phyloP scores from a whole-genome alignment of 2,329 filamentous ascomycete genomes.

The Colletotrichum echinochloae region DNA sequence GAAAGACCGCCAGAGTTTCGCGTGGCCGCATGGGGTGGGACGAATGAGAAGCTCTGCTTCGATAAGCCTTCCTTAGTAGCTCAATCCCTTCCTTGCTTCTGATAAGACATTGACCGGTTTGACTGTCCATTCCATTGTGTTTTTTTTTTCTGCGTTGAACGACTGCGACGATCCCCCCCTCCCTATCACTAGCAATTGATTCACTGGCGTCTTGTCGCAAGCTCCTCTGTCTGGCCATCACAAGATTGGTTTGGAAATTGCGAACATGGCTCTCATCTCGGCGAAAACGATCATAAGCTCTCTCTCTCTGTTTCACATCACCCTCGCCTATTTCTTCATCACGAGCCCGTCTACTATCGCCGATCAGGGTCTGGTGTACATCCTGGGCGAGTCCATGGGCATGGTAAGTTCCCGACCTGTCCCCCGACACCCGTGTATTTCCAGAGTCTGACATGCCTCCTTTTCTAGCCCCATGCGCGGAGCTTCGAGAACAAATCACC shows the following conservation, averaged over 20 bases:
- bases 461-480: constrained; percentile 69
- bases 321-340: constrained; percentile 86
- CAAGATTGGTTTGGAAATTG: neutral
- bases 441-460: neutral
- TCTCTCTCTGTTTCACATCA: constrained; percentile 86
- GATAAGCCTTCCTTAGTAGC: constrained; percentile 30
- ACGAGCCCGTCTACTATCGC: constrained; percentile 77
- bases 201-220: neutral
- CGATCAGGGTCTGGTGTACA: constrained; percentile 82
- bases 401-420: constrained; percentile 68
- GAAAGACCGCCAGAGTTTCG: constrained; percentile 2
- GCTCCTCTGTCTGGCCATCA: neutral
- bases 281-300: constrained; percentile 84
- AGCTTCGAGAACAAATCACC: constrained; percentile 77
- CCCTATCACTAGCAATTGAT: neutral
- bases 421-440: neutral
- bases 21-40: neutral
- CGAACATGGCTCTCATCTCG: constrained; percentile 82
- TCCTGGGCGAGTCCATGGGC: constrained; percentile 86
- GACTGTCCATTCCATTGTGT: neutral
- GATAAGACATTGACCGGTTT: constrained; percentile 33
- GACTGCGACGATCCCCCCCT: constrained; percentile 5
- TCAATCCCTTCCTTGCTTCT: constrained; percentile 9
- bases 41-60: constrained; percentile 34
- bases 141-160: constrained; percentile 18